phyloP scores from a whole-genome alignment of 2,329 filamentous ascomycete species.

The Lachnellula suecica region DNA sequence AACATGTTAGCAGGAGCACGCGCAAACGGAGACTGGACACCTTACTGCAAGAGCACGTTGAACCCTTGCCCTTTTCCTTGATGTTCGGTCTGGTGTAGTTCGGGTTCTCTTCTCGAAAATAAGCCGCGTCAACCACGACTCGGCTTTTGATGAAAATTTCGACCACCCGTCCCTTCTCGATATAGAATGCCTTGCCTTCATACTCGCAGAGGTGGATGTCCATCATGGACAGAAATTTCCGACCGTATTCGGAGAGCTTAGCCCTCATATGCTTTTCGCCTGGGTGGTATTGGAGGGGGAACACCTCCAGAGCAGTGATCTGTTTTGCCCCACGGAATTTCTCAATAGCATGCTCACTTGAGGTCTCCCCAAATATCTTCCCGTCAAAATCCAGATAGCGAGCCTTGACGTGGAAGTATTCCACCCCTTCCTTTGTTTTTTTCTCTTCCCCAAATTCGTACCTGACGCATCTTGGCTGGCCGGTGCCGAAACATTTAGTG shows the following conservation, averaged over 20 bases:
- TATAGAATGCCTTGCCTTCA: constrained; percentile 33
- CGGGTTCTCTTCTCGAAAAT: constrained; percentile 28
- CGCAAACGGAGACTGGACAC: background rate
- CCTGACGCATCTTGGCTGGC: constrained; percentile 20
- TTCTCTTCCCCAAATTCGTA: constrained; percentile 23
- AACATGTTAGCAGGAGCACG: background rate
- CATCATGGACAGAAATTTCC: constrained; percentile 30
- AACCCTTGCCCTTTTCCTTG: constrained; percentile 1
- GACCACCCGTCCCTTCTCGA: constrained; percentile 26
- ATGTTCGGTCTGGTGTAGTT: constrained; percentile 22
- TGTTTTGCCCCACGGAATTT: constrained; percentile 12
- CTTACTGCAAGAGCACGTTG: constrained; percentile 9
- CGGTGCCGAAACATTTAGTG: constrained; percentile 23
- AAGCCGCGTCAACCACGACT: constrained; percentile 30
- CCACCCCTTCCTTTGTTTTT: constrained; percentile 11
- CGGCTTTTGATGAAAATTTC: constrained; percentile 21
- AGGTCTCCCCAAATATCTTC: constrained; percentile 26
- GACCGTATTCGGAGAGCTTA: constrained; percentile 27
- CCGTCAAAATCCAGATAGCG: constrained; percentile 32
- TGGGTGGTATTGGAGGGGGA: constrained; percentile 32
- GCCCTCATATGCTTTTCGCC: constrained; percentile 19
- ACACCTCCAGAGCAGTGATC: constrained; percentile 31
- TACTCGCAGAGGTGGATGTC: constrained; percentile 30
- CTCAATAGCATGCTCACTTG: constrained; percentile 19
- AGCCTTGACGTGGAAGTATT: constrained; percentile 16